phyloP scores from a whole-genome alignment of 306 rosid species.

The Quercus variabilis region DNA sequence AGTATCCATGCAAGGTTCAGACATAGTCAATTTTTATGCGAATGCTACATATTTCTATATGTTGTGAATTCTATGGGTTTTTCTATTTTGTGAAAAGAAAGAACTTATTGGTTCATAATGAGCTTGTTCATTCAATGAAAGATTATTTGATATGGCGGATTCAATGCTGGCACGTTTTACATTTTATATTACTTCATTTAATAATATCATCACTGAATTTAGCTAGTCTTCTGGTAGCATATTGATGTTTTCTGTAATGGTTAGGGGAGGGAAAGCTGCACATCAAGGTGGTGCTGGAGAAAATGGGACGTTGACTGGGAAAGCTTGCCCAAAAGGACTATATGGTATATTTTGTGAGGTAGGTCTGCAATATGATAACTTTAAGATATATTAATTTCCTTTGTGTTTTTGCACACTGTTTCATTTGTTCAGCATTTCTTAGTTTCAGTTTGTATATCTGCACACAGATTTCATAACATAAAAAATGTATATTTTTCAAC shows the following conservation, averaged over 20 bases:
- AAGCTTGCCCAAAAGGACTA: constrained; percentile 83
- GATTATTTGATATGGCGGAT: neutral
- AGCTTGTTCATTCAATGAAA: neutral
- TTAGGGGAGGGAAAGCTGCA: constrained; percentile 82
- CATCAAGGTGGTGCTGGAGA: constrained; percentile 65
- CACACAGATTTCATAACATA: neutral
- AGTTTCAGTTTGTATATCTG: neutral
- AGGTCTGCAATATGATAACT: neutral
- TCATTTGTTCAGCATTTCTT: neutral
- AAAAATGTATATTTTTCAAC: neutral
- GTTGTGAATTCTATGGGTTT: constrained; percentile 6
- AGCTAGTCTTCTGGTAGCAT: neutral
- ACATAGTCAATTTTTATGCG: constrained; percentile 6
- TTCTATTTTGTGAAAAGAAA: neutral
- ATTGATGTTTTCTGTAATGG: constrained; percentile 14
- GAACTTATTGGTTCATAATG: constrained; percentile 1
- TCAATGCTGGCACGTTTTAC: neutral
- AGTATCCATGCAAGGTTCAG: constrained; percentile 62
- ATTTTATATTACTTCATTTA: neutral
- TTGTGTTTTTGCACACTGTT: neutral
- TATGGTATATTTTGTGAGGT: constrained; percentile 94
- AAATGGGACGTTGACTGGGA: constrained; percentile 82
- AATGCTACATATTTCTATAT: constrained; percentile 4
- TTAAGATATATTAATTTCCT: neutral
- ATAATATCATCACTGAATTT: neutral